Evolutionary conservation across 352 stramenopile species (phyloP).

Genomic region (Phytophthora europaea): DNA sequence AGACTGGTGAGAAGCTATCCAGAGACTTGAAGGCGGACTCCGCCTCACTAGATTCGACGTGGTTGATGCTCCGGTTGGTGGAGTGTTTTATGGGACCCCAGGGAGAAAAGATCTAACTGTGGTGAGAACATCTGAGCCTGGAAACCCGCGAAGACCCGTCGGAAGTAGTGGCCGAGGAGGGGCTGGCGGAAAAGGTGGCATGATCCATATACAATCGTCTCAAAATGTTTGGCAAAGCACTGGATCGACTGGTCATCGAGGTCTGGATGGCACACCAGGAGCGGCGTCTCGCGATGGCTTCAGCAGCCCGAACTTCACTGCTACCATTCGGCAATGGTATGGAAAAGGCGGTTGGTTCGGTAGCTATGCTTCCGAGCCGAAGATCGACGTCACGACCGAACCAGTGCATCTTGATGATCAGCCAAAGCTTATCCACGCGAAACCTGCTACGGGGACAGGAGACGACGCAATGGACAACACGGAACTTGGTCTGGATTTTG

Average conservation of each 20-base stretch:
- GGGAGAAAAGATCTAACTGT: not conserved
- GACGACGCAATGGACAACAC: not conserved
- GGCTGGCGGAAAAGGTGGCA: not conserved
- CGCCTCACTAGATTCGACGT: not conserved
- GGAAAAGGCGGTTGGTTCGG: slow-evolving; percentile 6
- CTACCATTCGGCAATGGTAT: slow-evolving; percentile 28
- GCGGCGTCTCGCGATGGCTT: slow-evolving; percentile 13
- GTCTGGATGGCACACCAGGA: slow-evolving; percentile 12
- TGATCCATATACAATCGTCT: not conserved
- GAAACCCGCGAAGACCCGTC: not conserved
- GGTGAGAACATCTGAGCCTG: not conserved
- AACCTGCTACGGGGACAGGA: not conserved
- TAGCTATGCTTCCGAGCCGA: not conserved
- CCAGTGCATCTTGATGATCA: not conserved
- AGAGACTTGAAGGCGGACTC: not conserved
- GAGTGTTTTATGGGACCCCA: not conserved
- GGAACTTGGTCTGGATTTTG: not conserved
- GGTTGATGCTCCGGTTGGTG: not conserved
- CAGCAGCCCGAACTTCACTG: slow-evolving; percentile 16
- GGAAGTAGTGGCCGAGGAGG: slow-evolving; percentile 8
- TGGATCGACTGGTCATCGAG: not conserved
- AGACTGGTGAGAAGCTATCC: not conserved
- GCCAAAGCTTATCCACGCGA: not conserved
- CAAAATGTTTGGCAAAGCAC: slow-evolving; percentile 2
- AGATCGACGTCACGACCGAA: not conserved